Evolutionary conservation across 495 filamentous ascomycete genomes (phyloP), one percentile per base, ranked within the genome.

Genomic region (Tetracladium setigerum): DNA sequence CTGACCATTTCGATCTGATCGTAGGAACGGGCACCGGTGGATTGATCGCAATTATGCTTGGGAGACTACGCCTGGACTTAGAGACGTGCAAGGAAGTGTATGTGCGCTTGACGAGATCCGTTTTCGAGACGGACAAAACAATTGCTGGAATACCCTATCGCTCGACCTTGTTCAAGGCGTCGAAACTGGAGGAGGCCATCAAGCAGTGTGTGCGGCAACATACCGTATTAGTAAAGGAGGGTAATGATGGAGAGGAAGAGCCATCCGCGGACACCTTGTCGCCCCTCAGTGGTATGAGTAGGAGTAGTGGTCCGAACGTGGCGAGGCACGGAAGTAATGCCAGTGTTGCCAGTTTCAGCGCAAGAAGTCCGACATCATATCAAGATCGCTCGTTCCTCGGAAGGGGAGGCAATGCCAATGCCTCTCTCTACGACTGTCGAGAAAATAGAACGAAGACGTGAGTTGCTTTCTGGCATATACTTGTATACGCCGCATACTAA

Each of bases 91-190:
- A 95, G 66, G 84, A 95, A 50, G 81, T 96, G 10, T 98, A 97
- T 57, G 87, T 95, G 49, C 83, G 86, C 46, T 86, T 98, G 74
- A 98, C 92, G 33, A 81, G 84, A 54, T 82, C 81, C 59, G 94
- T 97, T 0, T 98, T 98, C 53, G 89, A 95, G 65, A 96, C 92
- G 9, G 94, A 98, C 67, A 98, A 98, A 69, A 97, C 91, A 6
- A 79, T 98, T 50, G 87, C 85, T 14, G 92, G 91, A 12, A 92
- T 98, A 45, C 92, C 91, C 0, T 95, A 92, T 57, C 81, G 86
- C 18, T 89, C 86, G 14, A 97, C 92, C 0, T 62, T 97, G 36
- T 97, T 96, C 77, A 98, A 98, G 68, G 90, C 92, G 5, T 91
- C 86, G 7, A 90, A 87, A 58, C 71, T 98, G 44, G 94, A 97